Evolutionary conservation across 495 filamentous ascomycete species (phyloP), one percentile per base, ranked within the genome.

Genomic region (Tuber magnatum): DNA sequence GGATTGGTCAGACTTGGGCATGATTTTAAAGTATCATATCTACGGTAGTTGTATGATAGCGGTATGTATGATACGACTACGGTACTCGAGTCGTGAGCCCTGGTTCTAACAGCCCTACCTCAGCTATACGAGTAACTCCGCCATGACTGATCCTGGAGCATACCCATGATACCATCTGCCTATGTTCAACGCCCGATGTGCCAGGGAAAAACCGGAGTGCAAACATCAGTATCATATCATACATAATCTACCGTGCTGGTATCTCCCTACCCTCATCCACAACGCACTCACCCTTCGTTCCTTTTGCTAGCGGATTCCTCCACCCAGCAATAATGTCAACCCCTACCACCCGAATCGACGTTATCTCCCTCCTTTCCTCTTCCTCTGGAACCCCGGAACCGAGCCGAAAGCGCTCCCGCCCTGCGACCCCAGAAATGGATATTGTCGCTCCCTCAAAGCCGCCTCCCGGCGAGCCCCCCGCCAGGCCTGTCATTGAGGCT

Each of bases 351-450:
- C n/a, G 51, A 61, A 61, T 61, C 16, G 51, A 32, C 51, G 51
- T 61, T 61, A 32, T 32, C n/a, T 61, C 51, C 10, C 51, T 61
- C 51, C 51, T 61, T 61, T 61, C 51, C 51, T 61, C 51, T 61
- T 61, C n/a, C n/a, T 28, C 51, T 16, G 51, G 51, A 16, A 28
- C n/a, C 51, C 51, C n/a, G n/a, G n/a, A 32, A 61, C 51, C 12
- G 12, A 61, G 28, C 51, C 3, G 51, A 32, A 61, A 61, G 51
- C n/a, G 51, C 51, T 61, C 28, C 51, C 51, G 51, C 16, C n/a
- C n/a, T 32, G 10, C n/a, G 51, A 61, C 51, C n/a, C 51, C 51
- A 32, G n/a, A 61, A 61, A 16, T 32, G n/a, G n/a, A 61, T 61
- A 32, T n/a, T 61, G n/a, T 61, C 51, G 12, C 51, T 32, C 12